Base-by-base conservation (phyloP, 192 early-diverging fungal species). In the Pilobolus umbonatus region DNA sequence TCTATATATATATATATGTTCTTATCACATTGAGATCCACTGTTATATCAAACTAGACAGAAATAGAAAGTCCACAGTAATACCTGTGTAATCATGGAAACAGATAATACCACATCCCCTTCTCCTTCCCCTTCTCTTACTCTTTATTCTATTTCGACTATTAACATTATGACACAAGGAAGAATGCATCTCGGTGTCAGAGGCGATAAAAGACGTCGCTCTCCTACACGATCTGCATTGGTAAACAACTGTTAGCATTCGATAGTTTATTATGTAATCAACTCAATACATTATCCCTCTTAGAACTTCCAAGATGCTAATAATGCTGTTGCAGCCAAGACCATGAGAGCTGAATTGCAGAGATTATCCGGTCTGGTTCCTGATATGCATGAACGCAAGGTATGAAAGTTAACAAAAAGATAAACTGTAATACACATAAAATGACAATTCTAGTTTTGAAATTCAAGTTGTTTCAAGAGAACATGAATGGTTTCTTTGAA, bases 401-500 rank as follows among this genome's bases (percentile, higher is more conserved):
- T 83, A 73, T 57, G 56, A 6, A 19, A 34, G 9, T 34, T 0
- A 42, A 17, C 0, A 36, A 24, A 4, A 14, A 29, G 28, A 26
- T 30, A 10, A 36, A 17, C 0, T 8, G 1, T 5, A 11, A 3
- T 12, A 36, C 24, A 22, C 38, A 24, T 28, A 26, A 9, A 34
- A 5, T 21, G 25, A 24, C 5, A 50, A 60, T 28, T 6, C 3
- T 4, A 30, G 40, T 7, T 17, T 5, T 12, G 24, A 32, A 29
- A 21, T 64, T 9, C 21, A 14, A 17, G 4, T 40, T 43, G 4
- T 31, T 31, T 45, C 15, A n/a, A 9, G 2, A 80, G 57, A 88
- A 92, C 46, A 91, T 92, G 90, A 89, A 90, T 59, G 83, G 83
- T 69, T 94, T 92, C 71, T 91, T 84, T 67, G 75, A 80, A 34